Evolutionary conservation across 352 stramenopile genomes (phyloP).

Genomic region (Peronosclerospora sorghi): DNA sequence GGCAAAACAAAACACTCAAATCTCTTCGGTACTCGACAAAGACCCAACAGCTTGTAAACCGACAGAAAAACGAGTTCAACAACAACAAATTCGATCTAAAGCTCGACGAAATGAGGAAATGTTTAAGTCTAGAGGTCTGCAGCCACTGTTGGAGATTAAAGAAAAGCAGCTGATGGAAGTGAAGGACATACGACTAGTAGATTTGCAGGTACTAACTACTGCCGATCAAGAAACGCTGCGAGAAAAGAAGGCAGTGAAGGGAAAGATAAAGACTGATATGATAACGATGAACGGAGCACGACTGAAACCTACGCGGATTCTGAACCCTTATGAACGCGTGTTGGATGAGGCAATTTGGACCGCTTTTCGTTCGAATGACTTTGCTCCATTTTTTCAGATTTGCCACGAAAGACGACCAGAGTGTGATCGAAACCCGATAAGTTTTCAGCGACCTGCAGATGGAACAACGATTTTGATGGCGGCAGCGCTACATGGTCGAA

Average conservation of each 20-base stretch:
- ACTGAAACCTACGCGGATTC: constrained; percentile 47
- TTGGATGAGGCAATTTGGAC: constrained; percentile 72
- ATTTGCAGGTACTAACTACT: constrained; percentile 27
- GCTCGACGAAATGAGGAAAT: constrained; percentile 47
- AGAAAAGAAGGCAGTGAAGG: background rate
- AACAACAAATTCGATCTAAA: constrained; percentile 45
- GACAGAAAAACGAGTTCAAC: constrained; percentile 26
- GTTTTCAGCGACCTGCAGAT: constrained; percentile 67
- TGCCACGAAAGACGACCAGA: constrained; percentile 32
- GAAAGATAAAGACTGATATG: constrained; percentile 8
- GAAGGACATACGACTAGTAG: constrained; percentile 50
- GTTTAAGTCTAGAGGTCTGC: constrained; percentile 35
- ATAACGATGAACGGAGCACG: constrained; percentile 48
- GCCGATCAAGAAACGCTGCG: background rate
- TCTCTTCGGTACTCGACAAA: constrained; percentile 23
- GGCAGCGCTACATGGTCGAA: constrained; percentile 55
- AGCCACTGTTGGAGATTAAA: constrained; percentile 34
- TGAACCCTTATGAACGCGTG: constrained; percentile 71
- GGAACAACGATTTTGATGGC: constrained; percentile 72
- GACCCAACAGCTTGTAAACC: constrained; percentile 14
- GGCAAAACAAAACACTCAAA: constrained; percentile 20
- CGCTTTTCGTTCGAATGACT: constrained; percentile 71
- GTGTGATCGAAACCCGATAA: constrained; percentile 24
- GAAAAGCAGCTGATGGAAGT: constrained; percentile 51
- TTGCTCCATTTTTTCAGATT: constrained; percentile 67